Evolutionary conservation across 2,329 filamentous ascomycete species (phyloP), one percentile per base, ranked within the genome.

Genomic region (Venturia pyrina): DNA sequence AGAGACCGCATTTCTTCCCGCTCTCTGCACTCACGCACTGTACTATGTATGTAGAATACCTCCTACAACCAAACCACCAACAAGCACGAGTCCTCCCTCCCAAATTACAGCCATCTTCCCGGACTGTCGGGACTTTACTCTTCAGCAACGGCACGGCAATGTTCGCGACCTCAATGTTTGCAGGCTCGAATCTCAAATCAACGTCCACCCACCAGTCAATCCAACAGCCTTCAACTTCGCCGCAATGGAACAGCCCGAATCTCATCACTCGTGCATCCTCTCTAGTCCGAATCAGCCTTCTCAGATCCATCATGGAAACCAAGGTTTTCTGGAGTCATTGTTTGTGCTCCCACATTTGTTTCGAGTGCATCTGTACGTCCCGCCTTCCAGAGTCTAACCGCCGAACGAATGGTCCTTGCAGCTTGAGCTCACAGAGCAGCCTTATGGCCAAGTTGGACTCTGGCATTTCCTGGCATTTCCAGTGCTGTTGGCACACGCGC

Each of bases 61-160:
- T 37, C 10, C 34, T 37, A 37, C 34, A 37, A 28, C 2, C 11
- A 24, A 50, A 28, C 6, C n/a, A 50, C 48, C 48, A 28, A 50
- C 3, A 13, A 28, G 46, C 46, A 48, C 19, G 24, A 21, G 46
- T 21, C 46, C 46, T 7, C 13, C 24, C 24, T 57, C 50, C 50
- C 32, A 28, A 28, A 28, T 19, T 15, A 13, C 50, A 56, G 50
- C 50, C 53, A 34, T 59, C 48, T 28, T 37, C 37, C 53, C 53
- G n/a, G 1, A 4, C 53, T 37, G 17, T 37, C 53, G 53, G 53
- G 32, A 17, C 53, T 34, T n/a, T 4, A n/a, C 37, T 59, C 28
- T 37, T 59, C 53, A 59, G 15, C 53, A 59, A 59, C 53, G 53
- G 53, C 53, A 59, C 53, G 32, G 32, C 32, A 37, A n/a, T 59